A percentile compares a stretch with the other conserved stretches of the same genome.
These are phyloP conservation scores for Hypoxylon crocopeplum DNA, from an alignment of 495 filamentous ascomycete species.

Conservation along the genomic window DNA sequence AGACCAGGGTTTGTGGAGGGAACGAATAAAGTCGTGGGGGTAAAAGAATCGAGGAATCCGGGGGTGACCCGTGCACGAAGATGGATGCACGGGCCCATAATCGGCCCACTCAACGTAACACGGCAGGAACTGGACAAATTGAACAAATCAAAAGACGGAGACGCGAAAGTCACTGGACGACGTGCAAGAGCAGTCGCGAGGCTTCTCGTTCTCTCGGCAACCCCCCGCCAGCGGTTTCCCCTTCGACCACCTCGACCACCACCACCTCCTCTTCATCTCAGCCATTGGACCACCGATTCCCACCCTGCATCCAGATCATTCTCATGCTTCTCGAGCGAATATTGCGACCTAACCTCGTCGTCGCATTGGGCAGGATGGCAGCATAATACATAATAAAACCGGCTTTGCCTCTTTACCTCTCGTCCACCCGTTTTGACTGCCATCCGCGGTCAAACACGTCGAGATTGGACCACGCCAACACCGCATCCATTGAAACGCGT, in stretches of 20 bases:
- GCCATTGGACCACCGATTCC: constrained; percentile 29
- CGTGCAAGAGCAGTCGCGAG: constrained; percentile 30
- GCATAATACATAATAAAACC: constrained; percentile 39
- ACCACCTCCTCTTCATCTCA: constrained; percentile 3
- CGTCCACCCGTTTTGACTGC: constrained; percentile 32
- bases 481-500: constrained; percentile 32
- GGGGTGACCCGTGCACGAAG: constrained; percentile 30
- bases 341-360: constrained; percentile 42
- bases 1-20: constrained; percentile 11
- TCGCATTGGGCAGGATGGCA: constrained; percentile 40
- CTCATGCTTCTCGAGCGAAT: constrained; percentile 3
- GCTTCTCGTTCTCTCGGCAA: constrained; percentile 14
- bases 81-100: background rate
- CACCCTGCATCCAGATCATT: constrained; percentile 19
- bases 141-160: background rate
- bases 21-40: constrained; percentile 18
- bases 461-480: constrained; percentile 34
- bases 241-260: background rate
- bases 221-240: constrained; percentile 26
- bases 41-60: constrained; percentile 19
- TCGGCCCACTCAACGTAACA: constrained; percentile 2
- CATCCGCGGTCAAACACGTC: constrained; percentile 34
- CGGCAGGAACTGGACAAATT: background rate
- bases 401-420: constrained; percentile 29
- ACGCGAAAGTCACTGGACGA: constrained; percentile 30